Base-by-base conservation (phyloP, 208 protist species). In the Wallacemonas collosoma region DNA sequence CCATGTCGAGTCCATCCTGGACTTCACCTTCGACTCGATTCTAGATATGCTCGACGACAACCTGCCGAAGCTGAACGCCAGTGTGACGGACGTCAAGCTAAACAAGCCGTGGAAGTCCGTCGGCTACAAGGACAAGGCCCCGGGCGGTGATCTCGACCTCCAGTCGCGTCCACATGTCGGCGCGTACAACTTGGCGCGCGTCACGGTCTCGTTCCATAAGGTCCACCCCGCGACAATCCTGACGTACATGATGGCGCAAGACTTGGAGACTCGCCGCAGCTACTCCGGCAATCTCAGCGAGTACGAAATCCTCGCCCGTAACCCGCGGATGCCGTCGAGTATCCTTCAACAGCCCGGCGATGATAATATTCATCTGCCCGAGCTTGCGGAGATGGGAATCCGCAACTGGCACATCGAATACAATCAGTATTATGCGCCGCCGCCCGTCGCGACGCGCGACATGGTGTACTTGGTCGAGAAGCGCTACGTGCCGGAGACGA, bases 381-480 rank as follows among this genome's bases (percentile, higher is more conserved):
- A 87, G 44, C 62, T 90, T 50, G 70, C 72, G 1, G 70, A 57
- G 53, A 47, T 54, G 47, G 79, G 79, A 8, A 80, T 87, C 44
- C 80, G 84, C 15, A 74, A 89, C 76, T 89, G 84, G 81, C 75
- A 87, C 64, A 79, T 95, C 26, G 81, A 95, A 75, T 83, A 90
- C 72, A 81, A 89, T 57, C 66, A 83, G 57, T 93, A 89, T 75
- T 81, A 72, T 61, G 85, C 88, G 12, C 91, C 91, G 4, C 88
- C 91, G 1, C 88, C 91, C 14, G 83, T 94, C 26, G 68, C 91
- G 11, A 58, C 79, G 9, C 84, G 88, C 55, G 86, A 94, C 61
- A 90, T 94, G 73, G 78, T 93, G 54, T 87, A 86, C 72, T 68
- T 93, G 9, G 65, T 89, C 4, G 91, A 93, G 75, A 90, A 89